These are phyloP conservation scores for Spiromastix sp. DNA, from an alignment of 2,329 filamentous ascomycete species.

Conservation along the genomic window DNA sequence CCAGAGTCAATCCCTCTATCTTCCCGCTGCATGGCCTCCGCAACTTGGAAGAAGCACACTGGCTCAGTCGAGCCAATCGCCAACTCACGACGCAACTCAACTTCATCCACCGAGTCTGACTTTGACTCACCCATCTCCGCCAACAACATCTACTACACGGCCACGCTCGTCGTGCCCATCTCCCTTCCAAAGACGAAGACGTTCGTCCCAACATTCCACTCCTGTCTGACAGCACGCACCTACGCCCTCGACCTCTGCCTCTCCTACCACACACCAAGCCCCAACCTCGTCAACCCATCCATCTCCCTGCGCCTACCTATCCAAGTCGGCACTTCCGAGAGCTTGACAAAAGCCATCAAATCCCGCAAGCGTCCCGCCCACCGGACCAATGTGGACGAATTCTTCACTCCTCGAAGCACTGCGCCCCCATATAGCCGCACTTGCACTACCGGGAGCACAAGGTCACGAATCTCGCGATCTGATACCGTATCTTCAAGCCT, in stretches of 20 bases:
- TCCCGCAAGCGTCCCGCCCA: not conserved
- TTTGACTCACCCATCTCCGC: slow-evolving; percentile 32
- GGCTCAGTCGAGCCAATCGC: slow-evolving; percentile 20
- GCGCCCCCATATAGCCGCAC: slow-evolving; percentile 7
- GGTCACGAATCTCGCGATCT: no score
- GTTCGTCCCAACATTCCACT: slow-evolving; percentile 60
- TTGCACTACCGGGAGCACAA: no score
- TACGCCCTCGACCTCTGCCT: slow-evolving; percentile 53
- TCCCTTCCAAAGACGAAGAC: slow-evolving; percentile 48
- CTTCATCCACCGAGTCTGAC: slow-evolving; percentile 20
- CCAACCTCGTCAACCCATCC: slow-evolving; percentile 30
- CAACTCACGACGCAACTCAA: slow-evolving; percentile 23
- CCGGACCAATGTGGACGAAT: slow-evolving; percentile 6
- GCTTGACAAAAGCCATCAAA: slow-evolving; percentile 6
- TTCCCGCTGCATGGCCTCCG: slow-evolving; percentile 46
- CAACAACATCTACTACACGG: slow-evolving; percentile 47
- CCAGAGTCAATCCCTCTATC: slow-evolving; percentile 43
- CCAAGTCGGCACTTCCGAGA: slow-evolving; percentile 23
- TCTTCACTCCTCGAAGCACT: slow-evolving; percentile 10
- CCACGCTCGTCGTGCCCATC: slow-evolving; percentile 53
- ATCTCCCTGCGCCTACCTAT: slow-evolving; percentile 34
- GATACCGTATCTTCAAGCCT: no score
- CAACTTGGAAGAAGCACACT: slow-evolving; percentile 44
- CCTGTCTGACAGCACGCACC: slow-evolving; percentile 53
- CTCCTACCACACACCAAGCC: slow-evolving; percentile 41